Base-by-base conservation (phyloP, 139 green algal species). In the Astrephomene gubernaculifera region DNA sequence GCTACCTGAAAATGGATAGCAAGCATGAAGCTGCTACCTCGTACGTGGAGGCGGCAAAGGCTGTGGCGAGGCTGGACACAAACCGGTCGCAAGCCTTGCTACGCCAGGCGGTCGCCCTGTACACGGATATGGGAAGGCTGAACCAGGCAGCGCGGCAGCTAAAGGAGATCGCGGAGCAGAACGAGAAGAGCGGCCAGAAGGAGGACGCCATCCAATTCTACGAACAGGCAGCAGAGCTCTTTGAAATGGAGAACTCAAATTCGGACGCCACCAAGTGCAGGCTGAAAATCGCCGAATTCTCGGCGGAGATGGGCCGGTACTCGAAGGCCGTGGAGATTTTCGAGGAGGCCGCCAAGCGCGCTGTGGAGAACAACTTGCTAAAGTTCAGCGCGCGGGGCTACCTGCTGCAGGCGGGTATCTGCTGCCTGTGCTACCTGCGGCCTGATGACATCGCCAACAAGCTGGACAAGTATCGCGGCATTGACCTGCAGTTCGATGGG, bases 351-450 rank as follows among this genome's bases (percentile, higher is more conserved):
- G 85, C 82, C 2, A 71, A 57, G 38, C 72, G 73, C 2, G 88
- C 88, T 21, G 88, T 97, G 65, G 95, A 98, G 63, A 99, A 98
- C 93, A 98, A 99, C 92, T 93, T 99, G 72, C 94, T 99, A 35
- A 96, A 96, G 87, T 99, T 95, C 92, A 95, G 69, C 45, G 95
- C 94, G 10, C 97, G 98, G 81, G 95, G 94, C 53, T 96, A 99
- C 92, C 91, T 99, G 60, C 92, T 99, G 41, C 94, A 96, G 74
- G 95, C 97, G 1, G 97, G 96, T 65, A 93, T 99, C 81, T 99
- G 97, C 92, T 87, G 87, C 31, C 72, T 99, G 75, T 90, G 80
- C 52, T 94, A 90, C 68, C 65, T 75, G 54, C 74, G 45, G 25
- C 88, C 93, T 57, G 72, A 90, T 22, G 90, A 93, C 35, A 61